Evolutionary conservation across 2,329 filamentous ascomycete species (phyloP).

Genomic region (Fusarium pininemorale): DNA sequence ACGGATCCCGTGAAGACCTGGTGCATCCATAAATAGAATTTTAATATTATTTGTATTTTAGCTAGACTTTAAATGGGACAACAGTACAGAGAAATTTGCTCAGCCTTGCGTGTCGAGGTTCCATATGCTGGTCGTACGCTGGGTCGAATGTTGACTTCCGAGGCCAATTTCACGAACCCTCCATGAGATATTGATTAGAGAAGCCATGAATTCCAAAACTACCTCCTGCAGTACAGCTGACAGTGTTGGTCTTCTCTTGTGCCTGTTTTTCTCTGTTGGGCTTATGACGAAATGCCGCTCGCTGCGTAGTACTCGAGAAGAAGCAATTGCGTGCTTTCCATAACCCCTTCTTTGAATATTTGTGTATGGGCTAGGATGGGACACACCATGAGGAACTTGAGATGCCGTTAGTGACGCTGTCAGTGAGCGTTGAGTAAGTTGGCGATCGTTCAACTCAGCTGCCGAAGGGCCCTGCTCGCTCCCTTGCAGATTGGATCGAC

Average conservation of each 20-base stretch:
- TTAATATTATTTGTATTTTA: not conserved
- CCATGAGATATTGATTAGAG: accelerated
- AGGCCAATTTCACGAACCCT: accelerated
- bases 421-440: not conserved
- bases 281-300: not conserved
- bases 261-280: not conserved
- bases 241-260: not conserved
- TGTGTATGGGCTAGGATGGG: too few relatives aligned
- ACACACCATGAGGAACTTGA: accelerated
- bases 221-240: not conserved
- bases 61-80: not conserved
- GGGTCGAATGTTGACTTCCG: accelerated
- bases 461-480: not conserved
- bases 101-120: too few relatives aligned
- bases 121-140: not conserved
- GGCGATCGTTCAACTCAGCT: not conserved
- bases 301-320: not conserved
- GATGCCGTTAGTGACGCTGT: not conserved
- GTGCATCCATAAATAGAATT: not conserved
- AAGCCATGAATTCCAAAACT: accelerated
- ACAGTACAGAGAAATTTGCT: not conserved
- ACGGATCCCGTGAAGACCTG: not conserved
- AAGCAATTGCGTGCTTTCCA: not conserved
- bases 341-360: not conserved
- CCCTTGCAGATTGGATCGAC: not conserved